phyloP scores from a whole-genome alignment of 2,329 filamentous ascomycete genomes.

The Periglandula ipomoeae region DNA sequence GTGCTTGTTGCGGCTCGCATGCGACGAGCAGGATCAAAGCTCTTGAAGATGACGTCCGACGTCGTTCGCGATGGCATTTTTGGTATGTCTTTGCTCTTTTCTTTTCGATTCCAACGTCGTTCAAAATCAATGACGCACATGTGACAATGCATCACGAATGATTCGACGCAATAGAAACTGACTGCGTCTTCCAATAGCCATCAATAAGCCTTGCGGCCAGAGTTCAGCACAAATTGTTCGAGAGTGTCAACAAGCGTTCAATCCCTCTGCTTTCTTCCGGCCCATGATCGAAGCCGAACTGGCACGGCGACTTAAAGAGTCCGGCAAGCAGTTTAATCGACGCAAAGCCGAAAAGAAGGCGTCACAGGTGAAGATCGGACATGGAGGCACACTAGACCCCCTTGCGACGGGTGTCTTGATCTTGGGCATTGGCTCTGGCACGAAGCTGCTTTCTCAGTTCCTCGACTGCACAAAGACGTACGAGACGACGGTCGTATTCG shows the following conservation, averaged over 20 bases:
- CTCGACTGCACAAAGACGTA: conserved; percentile 88
- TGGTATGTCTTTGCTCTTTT: conserved; percentile 31
- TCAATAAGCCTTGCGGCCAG: conserved; percentile 84
- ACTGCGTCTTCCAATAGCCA: conserved; percentile 43
- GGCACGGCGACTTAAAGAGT: conserved; percentile 45
- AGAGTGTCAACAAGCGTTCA: conserved; percentile 77
- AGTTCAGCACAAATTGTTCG: conserved; percentile 88
- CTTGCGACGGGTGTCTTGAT: conserved; percentile 90
- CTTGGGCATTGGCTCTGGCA: conserved; percentile 77
- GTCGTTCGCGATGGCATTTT: conserved; percentile 48
- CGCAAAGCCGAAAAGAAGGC: conserved; percentile 47
- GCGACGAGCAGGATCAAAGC: conserved; percentile 18
- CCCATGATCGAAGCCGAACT: conserved; percentile 63
- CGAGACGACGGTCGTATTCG: conserved; percentile 82
- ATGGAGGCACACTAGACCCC: conserved; percentile 91
- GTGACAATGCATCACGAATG: conserved; percentile 3
- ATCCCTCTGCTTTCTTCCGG: conserved; percentile 68
- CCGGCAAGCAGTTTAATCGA: conserved; percentile 49
- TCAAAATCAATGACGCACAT: no score
- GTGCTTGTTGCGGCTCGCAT: conserved; percentile 18
- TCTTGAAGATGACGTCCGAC: conserved; percentile 44
- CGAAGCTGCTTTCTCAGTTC: conserved; percentile 72
- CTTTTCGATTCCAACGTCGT: no score
- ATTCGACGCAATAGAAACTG: neutral
- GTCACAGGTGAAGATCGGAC: conserved; percentile 81